phyloP scores from a whole-genome alignment of 163 green algal genomes.

The Picocystis sp. region DNA sequence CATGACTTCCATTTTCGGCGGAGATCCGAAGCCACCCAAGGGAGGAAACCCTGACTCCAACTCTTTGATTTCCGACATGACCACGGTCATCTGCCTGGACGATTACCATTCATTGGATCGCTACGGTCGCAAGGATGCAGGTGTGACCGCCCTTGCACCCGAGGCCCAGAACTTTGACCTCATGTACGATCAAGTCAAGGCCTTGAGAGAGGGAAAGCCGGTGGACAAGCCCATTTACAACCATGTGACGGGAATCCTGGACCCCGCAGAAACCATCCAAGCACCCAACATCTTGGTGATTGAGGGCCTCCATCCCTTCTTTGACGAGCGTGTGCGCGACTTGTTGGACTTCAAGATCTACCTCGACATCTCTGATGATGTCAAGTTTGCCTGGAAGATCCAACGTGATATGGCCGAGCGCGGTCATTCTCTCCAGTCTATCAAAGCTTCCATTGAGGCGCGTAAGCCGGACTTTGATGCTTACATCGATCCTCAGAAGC shows the following conservation, averaged over 20 bases:
- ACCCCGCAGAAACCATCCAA: conserved; percentile 60
- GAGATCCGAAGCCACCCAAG: conserved; percentile 61
- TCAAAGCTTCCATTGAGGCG: conserved; percentile 92
- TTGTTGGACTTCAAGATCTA: conserved; percentile 97
- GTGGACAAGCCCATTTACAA: conserved; percentile 99
- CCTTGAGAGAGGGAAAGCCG: conserved; percentile 87
- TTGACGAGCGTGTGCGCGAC: conserved; percentile 84
- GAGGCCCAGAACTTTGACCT: conserved; percentile 95
- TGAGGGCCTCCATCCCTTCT: conserved; percentile 98
- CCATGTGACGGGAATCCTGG: conserved; percentile 86
- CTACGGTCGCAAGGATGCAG: conserved; percentile 61
- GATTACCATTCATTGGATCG: conserved; percentile 94
- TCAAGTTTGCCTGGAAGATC: conserved; percentile 99
- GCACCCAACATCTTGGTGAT: conserved; percentile 88
- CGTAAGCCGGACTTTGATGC: conserved; percentile 97
- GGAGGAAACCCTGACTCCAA: conserved; percentile 98
- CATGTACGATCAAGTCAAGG: conserved; percentile 96
- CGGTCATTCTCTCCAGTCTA: conserved; percentile 82
- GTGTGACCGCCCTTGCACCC: conserved; percentile 79
- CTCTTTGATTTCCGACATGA: conserved; percentile 93
- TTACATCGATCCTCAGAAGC: conserved; percentile 98
- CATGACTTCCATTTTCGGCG: conserved; percentile 93
- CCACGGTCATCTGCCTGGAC: conserved; percentile 98
- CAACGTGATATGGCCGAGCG: conserved; percentile 58
- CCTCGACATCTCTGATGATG: conserved; percentile 95